Evolutionary conservation across 75 land plant genomes (phyloP).

Genomic region (Pinus albicaulis): DNA sequence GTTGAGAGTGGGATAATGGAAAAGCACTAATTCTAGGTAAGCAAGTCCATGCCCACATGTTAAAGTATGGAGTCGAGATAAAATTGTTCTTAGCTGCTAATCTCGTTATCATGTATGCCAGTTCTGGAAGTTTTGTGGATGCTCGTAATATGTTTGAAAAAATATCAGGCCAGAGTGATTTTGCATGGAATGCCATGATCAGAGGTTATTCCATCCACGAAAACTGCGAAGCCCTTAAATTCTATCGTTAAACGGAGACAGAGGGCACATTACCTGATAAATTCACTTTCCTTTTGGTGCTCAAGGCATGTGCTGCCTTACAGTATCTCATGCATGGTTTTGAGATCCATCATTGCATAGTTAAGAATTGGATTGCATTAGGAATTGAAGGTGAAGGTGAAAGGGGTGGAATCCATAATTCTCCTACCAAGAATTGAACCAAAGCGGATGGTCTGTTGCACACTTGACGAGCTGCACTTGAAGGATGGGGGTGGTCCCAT

Average conservation of each 20-base stretch:
- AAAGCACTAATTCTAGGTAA: background rate
- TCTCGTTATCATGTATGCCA: conserved; percentile 16
- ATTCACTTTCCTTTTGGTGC: background rate
- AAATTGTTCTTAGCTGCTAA: background rate
- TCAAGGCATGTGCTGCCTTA: conserved; percentile 3
- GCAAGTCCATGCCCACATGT: conserved; percentile 8
- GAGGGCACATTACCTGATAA: conserved; percentile 1
- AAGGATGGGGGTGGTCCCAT: too few relatives aligned
- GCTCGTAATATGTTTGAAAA: conserved; percentile 7
- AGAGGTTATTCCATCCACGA: conserved; percentile 11
- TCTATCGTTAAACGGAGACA: conserved; percentile 1
- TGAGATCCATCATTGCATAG: background rate
- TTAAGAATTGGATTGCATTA: conserved; percentile 4
- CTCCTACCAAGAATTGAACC: too few relatives aligned
- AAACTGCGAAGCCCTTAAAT: background rate
- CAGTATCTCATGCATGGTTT: background rate
- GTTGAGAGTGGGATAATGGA: too few relatives aligned
- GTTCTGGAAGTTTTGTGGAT: conserved; percentile 5
- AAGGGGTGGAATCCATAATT: too few relatives aligned
- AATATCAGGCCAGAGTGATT: background rate
- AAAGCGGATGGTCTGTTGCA: too few relatives aligned
- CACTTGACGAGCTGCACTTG: too few relatives aligned
- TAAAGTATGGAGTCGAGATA: background rate
- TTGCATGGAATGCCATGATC: conserved; percentile 13
- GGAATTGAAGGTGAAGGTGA: too few relatives aligned